Evolutionary conservation across 2,329 filamentous ascomycete species (phyloP), one percentile per base, ranked within the genome.

Genomic region (Coleophoma cylindrospora): DNA sequence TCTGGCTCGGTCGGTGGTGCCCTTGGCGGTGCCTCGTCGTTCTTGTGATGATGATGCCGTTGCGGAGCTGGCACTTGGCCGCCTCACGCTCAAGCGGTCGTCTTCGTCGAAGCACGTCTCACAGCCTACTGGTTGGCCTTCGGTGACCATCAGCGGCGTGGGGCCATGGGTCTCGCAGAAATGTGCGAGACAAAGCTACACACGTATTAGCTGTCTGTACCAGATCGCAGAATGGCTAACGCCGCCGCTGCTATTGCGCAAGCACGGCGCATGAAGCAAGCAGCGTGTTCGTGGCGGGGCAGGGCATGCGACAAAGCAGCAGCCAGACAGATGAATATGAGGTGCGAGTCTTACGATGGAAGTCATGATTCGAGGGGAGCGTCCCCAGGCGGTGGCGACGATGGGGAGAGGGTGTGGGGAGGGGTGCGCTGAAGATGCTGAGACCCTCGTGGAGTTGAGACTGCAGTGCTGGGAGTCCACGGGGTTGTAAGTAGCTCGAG

Each of bases 161-260:
- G 83, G 83, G 54, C 83, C 83, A 68, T 87, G 83, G 55, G 80
- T 74, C 66, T 87, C 83, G 74, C 83, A 87, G 64, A 86, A 86
- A 66, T 86, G 83, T 61, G 83, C 83, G 60, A 87, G 74, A 65
- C 81, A 85, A 64, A 86, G 70, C 83, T 86, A 77, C 14, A 34
- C 21, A 17, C 34, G 41, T 34, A 45, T 38, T 27, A 41, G 27
- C 15, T 21, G 49, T 61, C 43, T 62, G 57, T 50, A 53, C 27
- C 48, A 48, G 37, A 12, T 44, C 27, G 36, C 37, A 19, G 27
- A 45, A 47, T 47, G 43, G 40, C 19, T 43, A 32, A 13, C 17
- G 14, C 27, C 13, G n/a, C 27, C 33, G 14, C 7, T 27, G 21
- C 37, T 34, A 32, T 47, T 43, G 49, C 34, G 48, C 48, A 27